A percentile compares a stretch with the other conserved stretches of the same genome.
phyloP scores from a whole-genome alignment of 352 stramenopile genomes.

The Pseudoperonospora humuli region DNA sequence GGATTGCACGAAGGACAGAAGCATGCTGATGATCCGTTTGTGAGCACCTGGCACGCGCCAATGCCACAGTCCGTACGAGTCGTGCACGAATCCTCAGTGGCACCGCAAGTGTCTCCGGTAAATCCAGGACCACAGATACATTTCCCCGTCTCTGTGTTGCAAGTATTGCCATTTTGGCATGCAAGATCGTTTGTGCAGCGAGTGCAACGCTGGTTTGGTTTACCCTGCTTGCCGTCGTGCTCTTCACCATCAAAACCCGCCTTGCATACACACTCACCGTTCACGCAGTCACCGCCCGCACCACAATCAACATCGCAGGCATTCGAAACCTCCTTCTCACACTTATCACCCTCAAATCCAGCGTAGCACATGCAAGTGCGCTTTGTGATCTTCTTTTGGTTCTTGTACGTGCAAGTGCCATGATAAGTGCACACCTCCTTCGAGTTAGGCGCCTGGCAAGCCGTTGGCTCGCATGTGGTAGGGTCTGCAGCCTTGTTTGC shows the following conservation, averaged over 20 bases:
- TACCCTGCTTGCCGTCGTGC: constrained; percentile 39
- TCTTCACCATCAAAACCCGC: constrained; percentile 34
- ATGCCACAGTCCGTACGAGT: constrained; percentile 35
- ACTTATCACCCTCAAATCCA: constrained; percentile 42
- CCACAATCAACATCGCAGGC: constrained; percentile 55
- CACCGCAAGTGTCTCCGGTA: constrained; percentile 41
- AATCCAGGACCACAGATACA: constrained; percentile 43
- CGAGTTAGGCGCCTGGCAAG: constrained; percentile 31
- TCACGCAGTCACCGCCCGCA: constrained; percentile 38
- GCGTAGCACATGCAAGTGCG: constrained; percentile 46
- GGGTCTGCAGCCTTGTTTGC: constrained; percentile 45
- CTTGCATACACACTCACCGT: constrained; percentile 45
- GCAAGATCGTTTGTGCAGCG: constrained; percentile 43
- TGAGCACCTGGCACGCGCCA: constrained; percentile 34
- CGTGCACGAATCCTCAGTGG: constrained; percentile 40
- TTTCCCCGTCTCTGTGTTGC: constrained; percentile 43
- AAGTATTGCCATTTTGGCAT: constrained; percentile 46
- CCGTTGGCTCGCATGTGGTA: constrained; percentile 27
- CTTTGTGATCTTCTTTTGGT: constrained; percentile 48
- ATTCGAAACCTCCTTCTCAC: constrained; percentile 33
- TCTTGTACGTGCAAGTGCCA: constrained; percentile 67
- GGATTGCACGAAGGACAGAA: constrained; percentile 37
- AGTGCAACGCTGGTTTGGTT: constrained; percentile 40
- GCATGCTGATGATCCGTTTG: constrained; percentile 38
- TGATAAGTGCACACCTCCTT: constrained; percentile 59